These are phyloP conservation scores for Daldinia decipiens DNA, from an alignment of 495 filamentous ascomycete genomes.

Conservation along the genomic window DNA sequence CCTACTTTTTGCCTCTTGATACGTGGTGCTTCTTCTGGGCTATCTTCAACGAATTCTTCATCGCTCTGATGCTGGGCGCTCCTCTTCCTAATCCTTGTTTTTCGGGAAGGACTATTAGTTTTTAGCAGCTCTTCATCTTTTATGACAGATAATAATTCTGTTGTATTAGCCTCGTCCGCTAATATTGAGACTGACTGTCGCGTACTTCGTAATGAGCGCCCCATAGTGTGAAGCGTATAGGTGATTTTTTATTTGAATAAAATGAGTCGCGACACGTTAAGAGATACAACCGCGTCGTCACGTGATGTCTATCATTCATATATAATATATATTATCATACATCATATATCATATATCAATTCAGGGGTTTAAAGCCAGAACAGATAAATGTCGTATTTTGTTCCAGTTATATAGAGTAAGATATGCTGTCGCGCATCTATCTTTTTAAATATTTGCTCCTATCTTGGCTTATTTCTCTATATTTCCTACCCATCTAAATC, in stretches of 20 bases:
- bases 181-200: slow-evolving; percentile 5
- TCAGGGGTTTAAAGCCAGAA: neutral
- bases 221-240: slow-evolving; percentile 20
- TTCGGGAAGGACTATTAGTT: neutral
- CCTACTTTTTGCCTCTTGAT: slow-evolving; percentile 32
- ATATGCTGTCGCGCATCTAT: neutral
- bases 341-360: neutral
- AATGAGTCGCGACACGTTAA: slow-evolving; percentile 15
- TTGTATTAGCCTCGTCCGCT: neutral
- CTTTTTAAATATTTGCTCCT: neutral
- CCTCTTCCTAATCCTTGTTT: slow-evolving; percentile 24
- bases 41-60: slow-evolving; percentile 17
- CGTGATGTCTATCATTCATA: slow-evolving; percentile 16
- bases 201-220: slow-evolving; percentile 28
- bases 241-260: slow-evolving; percentile 5
- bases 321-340: too few relatives aligned
- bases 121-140: slow-evolving; percentile 5
- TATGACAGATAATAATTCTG: neutral
- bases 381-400: neutral
- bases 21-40: neutral
- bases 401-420: neutral
- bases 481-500: neutral
- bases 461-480: neutral
- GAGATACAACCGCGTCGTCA: slow-evolving; percentile 27
- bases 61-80: slow-evolving; percentile 1